These are phyloP conservation scores for Zygosaccharomyces pseudorouxii DNA, from an alignment of 805 yeast genomes.

Conservation along the genomic window DNA sequence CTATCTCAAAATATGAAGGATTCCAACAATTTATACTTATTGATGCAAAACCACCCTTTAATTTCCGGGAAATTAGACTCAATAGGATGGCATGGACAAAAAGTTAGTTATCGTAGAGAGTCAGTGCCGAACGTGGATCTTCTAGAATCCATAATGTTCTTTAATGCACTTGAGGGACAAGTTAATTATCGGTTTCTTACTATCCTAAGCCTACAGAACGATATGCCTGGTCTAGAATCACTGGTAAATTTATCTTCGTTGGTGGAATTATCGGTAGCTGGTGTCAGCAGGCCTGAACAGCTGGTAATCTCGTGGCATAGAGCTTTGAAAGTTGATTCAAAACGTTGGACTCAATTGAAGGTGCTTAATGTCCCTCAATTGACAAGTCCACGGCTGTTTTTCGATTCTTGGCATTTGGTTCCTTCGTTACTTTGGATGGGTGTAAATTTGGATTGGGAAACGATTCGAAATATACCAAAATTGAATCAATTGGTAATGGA, in stretches of 20 bases:
- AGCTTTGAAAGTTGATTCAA: slow-evolving; percentile 2
- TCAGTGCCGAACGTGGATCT: slow-evolving; percentile 1
- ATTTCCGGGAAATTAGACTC: background rate
- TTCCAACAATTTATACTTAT: background rate
- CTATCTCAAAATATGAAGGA: slow-evolving; percentile 1
- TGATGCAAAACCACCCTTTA: slow-evolving; percentile 2
- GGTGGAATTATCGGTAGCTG: slow-evolving; percentile 8
- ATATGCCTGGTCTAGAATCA: slow-evolving; percentile 1
- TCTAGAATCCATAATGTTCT: slow-evolving; percentile 5
- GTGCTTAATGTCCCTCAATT: slow-evolving; percentile 12
- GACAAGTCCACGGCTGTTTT: slow-evolving; percentile 12
- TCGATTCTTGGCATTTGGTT: slow-evolving; percentile 9
- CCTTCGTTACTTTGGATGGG: slow-evolving; percentile 11
- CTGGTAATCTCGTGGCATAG: slow-evolving; percentile 11
- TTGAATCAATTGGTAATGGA: slow-evolving; percentile 2
- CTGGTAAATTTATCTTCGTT: slow-evolving; percentile 10
- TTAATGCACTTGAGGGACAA: slow-evolving; percentile 3
- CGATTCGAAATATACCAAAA: slow-evolving; percentile 6
- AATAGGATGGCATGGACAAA: slow-evolving; percentile 2
- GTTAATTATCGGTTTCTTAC: slow-evolving; percentile 5
- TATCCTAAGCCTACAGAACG: slow-evolving; percentile 3
- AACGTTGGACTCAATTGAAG: slow-evolving; percentile 11
- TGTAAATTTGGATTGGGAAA: slow-evolving; percentile 2
- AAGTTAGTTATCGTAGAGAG: background rate
- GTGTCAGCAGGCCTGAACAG: slow-evolving; percentile 4